Conservation (phyloP, 2,329 filamentous ascomycete species). For the Alternaria brassicicola region DNA sequence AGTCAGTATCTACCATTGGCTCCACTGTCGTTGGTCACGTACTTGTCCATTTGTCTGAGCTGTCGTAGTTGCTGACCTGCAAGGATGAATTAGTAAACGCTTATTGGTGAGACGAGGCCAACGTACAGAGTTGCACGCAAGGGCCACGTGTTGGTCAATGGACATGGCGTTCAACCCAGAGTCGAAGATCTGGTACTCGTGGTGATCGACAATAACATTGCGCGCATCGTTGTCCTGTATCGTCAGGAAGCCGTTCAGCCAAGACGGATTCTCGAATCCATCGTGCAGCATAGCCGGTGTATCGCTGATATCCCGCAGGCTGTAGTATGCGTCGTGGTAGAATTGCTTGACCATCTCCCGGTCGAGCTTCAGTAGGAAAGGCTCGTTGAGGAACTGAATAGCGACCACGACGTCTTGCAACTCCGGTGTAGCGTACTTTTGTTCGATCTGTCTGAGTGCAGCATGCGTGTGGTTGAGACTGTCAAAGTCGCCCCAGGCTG, state of each 20-base stretch:
- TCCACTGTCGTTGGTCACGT: neutral
- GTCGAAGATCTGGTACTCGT: slow-evolving; percentile 71
- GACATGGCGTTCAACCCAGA: slow-evolving; percentile 56
- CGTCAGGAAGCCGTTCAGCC: slow-evolving; percentile 66
- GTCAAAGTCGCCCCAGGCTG: slow-evolving; percentile 56
- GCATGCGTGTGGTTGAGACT: slow-evolving; percentile 58
- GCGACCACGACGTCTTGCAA: slow-evolving; percentile 66
- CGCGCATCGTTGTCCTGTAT: slow-evolving; percentile 55
- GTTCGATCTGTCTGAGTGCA: slow-evolving; percentile 63
- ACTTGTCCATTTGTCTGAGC: slow-evolving; percentile 65
- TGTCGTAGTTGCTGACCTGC: slow-evolving; percentile 50
- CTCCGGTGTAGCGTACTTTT: slow-evolving; percentile 59
- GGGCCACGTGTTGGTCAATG: slow-evolving; percentile 59
- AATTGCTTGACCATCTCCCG: slow-evolving; percentile 58
- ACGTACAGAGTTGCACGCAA: slow-evolving; percentile 61
- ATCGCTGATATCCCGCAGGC: slow-evolving; percentile 54
- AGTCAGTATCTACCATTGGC: neutral
- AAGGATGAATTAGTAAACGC: neutral
- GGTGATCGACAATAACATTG: slow-evolving; percentile 67
- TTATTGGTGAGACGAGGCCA: accelerated
- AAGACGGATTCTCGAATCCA: slow-evolving; percentile 58
- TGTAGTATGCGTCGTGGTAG: slow-evolving; percentile 61
- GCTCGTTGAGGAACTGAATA: slow-evolving; percentile 65
- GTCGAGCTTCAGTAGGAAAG: slow-evolving; percentile 55
- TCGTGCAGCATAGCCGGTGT: slow-evolving; percentile 63